Evolutionary conservation across 2,329 filamentous ascomycete genomes (phyloP).

Genomic region (Fusarium falciforme): DNA sequence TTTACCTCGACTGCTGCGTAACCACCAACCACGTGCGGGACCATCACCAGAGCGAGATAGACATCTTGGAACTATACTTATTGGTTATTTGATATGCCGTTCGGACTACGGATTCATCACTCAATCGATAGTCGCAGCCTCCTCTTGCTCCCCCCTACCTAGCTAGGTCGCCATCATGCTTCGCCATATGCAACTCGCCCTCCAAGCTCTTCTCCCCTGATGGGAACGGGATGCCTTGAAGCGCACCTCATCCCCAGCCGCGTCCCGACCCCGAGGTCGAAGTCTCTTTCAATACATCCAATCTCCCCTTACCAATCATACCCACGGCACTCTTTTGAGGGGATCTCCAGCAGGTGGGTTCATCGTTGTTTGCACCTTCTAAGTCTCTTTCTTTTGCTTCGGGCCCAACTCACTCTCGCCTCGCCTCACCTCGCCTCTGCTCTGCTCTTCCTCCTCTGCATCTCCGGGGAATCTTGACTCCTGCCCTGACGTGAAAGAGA

Average conservation of each 20-base stretch:
- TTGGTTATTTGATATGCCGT: slow-evolving; percentile 1
- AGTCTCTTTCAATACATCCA: slow-evolving; percentile 6
- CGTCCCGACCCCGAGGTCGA: slow-evolving; percentile 1
- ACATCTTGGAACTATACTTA: not conserved
- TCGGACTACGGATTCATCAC: not conserved
- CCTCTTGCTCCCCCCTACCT: slow-evolving; percentile 17
- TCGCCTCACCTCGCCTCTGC: not conserved
- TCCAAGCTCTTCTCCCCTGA: slow-evolving; percentile 9
- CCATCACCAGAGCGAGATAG: not conserved
- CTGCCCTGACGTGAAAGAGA: slow-evolving; percentile 42
- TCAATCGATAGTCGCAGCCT: not conserved
- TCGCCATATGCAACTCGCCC: slow-evolving; percentile 16
- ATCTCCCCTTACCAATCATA: slow-evolving; percentile 34
- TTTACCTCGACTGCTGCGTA: not conserved
- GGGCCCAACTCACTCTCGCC: slow-evolving; percentile 33
- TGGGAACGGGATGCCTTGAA: slow-evolving; percentile 3
- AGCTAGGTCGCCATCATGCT: not conserved
- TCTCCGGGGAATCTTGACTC: slow-evolving; percentile 45
- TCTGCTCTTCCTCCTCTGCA: slow-evolving; percentile 27
- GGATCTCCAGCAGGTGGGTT: slow-evolving; percentile 38
- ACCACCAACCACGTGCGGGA: not conserved
- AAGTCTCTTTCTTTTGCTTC: slow-evolving; percentile 45
- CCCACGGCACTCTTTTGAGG: slow-evolving; percentile 41
- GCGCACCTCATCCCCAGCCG: slow-evolving; percentile 2
- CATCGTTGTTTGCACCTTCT: slow-evolving; percentile 47